Base-by-base conservation (phyloP, 257 asterid genomes). In the Ehretia macrophylla region DNA sequence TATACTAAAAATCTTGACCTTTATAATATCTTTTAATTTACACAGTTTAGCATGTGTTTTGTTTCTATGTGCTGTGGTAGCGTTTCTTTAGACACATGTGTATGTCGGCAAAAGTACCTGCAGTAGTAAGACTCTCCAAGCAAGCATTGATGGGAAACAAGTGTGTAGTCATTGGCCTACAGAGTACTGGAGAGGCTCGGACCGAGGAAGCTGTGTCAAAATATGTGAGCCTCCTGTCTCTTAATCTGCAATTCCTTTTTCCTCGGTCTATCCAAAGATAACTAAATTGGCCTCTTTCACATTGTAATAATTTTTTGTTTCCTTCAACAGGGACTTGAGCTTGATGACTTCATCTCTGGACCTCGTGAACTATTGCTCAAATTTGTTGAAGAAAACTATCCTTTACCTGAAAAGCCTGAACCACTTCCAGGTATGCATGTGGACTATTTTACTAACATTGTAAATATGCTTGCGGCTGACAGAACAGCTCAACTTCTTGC, bases 101-200 rank as follows among this genome's bases (percentile, higher is more conserved):
- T 68, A 85, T 93, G 96, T 85, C 99, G 48, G 96, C 99, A 61
- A 93, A 93, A 83, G 99, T 93, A 60, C 95, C 97, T 67, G 96
- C 95, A 19, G 91, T 89, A 71, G 85, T 89, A 66, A 80, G 79
- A 74, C 85, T 93, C 50, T 81, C 96, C 47, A 69, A 85, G 77
- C 86, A 80, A 79, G 97, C 96, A 65, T 74, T 93, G 78, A 57
- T 60, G 70, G 84, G 80, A 22, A 69, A 81, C 68, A 93, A 93
- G 71, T 86, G 97, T 75, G 95, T 85, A 68, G 97, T 93, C 65
- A 63, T 93, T 64, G 97, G 99, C 73, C 77, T 93, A 58, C 99
- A 93, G 81, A 93, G 96, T 68, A 93, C 99, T 63, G 99, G 99
- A 79, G 99, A 89, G 75, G 99, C 96, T 52, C 86, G 97, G 44